A percentile compares a stretch with the other conserved stretches of the same genome.
phyloP scores from a whole-genome alignment of 495 filamentous ascomycete genomes.

The Penicillium verhagenii region DNA sequence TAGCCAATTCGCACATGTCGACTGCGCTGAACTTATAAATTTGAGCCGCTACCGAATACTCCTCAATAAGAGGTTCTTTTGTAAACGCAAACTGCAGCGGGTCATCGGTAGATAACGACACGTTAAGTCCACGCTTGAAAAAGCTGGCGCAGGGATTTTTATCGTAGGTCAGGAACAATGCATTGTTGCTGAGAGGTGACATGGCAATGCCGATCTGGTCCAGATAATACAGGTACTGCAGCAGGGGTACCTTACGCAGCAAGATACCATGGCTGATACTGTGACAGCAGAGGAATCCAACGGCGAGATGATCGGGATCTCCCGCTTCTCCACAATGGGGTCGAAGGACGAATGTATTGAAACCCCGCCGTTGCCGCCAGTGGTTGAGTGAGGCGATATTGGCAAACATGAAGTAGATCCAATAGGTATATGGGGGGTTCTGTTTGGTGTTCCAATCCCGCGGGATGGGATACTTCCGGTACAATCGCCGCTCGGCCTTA shows the following conservation, averaged over 20 bases:
- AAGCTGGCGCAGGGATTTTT: constrained; percentile 94
- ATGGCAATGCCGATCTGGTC: constrained; percentile 98
- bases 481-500: constrained; percentile 87
- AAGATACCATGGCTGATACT: constrained; percentile 96
- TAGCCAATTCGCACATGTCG: constrained; percentile 98
- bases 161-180: constrained; percentile 94
- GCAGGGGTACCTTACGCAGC: constrained; percentile 85
- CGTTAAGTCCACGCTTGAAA: constrained; percentile 91
- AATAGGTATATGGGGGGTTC: constrained; percentile 98
- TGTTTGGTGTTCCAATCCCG: constrained; percentile 82
- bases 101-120: constrained; percentile 95
- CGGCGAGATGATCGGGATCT: constrained; percentile 92
- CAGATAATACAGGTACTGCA: constrained; percentile 97
- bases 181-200: constrained; percentile 98
- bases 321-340: constrained; percentile 97
- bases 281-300: constrained; percentile 90
- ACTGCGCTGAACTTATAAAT: constrained; percentile 97
- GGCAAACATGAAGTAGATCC: constrained; percentile 95
- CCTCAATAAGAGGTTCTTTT: constrained; percentile 96
- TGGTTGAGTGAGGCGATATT: constrained; percentile 91
- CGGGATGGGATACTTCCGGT: constrained; percentile 92
- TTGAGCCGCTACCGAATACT: constrained; percentile 95
- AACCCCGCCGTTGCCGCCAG: constrained; percentile 85
- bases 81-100: constrained; percentile 98
- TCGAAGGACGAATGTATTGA: constrained; percentile 91